Evolutionary conservation across 208 protist species (phyloP).

Genomic region (Acanthamoeba healyi): DNA sequence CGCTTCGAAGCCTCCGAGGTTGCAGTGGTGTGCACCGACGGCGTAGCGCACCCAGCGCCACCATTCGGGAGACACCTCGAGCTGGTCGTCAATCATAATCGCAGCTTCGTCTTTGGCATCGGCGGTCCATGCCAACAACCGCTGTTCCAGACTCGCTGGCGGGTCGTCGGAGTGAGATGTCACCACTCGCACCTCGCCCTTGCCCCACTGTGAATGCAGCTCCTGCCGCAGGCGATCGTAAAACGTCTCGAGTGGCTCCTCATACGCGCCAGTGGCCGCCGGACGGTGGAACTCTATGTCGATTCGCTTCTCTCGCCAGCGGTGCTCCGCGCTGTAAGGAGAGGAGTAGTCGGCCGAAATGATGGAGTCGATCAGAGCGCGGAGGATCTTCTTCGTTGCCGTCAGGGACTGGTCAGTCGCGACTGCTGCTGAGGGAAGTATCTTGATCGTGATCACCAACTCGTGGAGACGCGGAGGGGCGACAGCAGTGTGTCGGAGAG

Average conservation of each 20-base stretch:
- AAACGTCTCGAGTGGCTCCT: neutral
- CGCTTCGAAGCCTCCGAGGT: neutral
- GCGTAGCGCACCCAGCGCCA: slow-evolving; percentile 18
- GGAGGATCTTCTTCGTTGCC: neutral
- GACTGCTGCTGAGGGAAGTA: neutral
- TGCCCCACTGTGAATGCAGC: neutral
- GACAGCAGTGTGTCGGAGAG: neutral
- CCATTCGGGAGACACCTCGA: neutral
- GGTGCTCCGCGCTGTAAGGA: neutral
- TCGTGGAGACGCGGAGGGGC: neutral
- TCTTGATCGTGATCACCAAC: slow-evolving; percentile 39
- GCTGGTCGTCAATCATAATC: slow-evolving; percentile 12
- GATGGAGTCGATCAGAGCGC: neutral
- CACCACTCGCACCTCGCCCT: neutral
- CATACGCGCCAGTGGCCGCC: too few relatives aligned
- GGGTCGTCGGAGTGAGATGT: neutral
- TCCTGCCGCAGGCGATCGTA: neutral
- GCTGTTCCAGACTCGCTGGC: neutral
- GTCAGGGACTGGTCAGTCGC: neutral
- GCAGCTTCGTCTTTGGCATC: neutral
- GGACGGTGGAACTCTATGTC: neutral
- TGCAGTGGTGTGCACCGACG: neutral
- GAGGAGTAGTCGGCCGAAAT: neutral
- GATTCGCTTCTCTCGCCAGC: neutral
- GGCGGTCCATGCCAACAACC: neutral